Conservation (phyloP, 371 early-diverging fungal species). For the Capillidium rhysosporum region DNA sequence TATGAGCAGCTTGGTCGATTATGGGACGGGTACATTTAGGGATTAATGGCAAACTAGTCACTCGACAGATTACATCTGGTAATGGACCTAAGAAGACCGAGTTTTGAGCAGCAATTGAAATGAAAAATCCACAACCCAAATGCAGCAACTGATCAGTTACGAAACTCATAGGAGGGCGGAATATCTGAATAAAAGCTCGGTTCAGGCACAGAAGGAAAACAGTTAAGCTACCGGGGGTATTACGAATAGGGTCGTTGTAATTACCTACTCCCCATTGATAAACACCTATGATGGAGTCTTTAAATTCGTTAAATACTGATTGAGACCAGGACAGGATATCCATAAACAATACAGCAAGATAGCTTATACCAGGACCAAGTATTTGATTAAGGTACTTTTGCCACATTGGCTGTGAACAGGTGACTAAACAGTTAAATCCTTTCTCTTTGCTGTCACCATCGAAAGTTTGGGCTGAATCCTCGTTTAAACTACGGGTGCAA, state of each 20-base stretch:
- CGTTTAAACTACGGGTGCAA: not conserved
- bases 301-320: not conserved
- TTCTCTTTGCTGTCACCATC: not conserved
- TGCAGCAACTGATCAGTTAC: slow-evolving; percentile 27
- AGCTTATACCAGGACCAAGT: not conserved
- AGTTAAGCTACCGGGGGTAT: slow-evolving; percentile 15
- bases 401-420: not conserved
- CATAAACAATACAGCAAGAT: not conserved
- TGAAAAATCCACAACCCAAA: slow-evolving; percentile 22
- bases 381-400: not conserved
- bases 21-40: slow-evolving; percentile 1
- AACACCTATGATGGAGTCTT: not conserved
- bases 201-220: slow-evolving; percentile 17
- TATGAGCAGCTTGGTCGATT: slow-evolving; percentile 3
- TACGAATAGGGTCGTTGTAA: slow-evolving; percentile 16
- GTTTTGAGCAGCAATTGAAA: slow-evolving; percentile 10
- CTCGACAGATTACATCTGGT: slow-evolving; percentile 3
- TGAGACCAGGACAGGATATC: not conserved
- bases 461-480: not conserved
- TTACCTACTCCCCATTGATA: not conserved
- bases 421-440: not conserved
- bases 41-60: not conserved
- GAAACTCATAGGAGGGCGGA: slow-evolving; percentile 18
- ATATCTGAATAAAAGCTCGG: slow-evolving; percentile 23
- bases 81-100: slow-evolving; percentile 6